Percentiles rank a stretch among this genome's conserved stretches.
Conservation (phyloP, 768 basidiomycete species). For the Boletus vermiculosoides region DNA sequence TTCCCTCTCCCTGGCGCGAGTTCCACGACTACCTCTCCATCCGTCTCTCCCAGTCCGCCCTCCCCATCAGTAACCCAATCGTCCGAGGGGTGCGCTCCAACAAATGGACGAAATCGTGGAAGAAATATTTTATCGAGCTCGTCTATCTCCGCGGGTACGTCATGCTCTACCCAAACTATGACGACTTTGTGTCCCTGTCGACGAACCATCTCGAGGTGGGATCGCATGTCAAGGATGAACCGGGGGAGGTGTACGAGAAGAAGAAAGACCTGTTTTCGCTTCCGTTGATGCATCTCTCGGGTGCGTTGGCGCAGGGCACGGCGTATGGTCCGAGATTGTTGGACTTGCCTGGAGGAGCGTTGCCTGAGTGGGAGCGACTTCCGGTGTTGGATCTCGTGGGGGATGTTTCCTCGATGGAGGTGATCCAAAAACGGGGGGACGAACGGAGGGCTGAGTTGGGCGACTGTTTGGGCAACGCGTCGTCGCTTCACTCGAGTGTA, state of each 20-base stretch:
- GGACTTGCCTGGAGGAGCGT: slow-evolving; percentile 51
- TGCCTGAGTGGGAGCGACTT: slow-evolving; percentile 54
- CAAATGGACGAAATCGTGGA: slow-evolving; percentile 81
- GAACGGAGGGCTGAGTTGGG: slow-evolving; percentile 36
- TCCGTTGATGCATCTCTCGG: slow-evolving; percentile 58
- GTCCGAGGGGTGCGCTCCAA: slow-evolving; percentile 80
- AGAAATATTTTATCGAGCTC: slow-evolving; percentile 86
- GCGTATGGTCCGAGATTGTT: slow-evolving; percentile 39
- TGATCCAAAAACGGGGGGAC: slow-evolving; percentile 36
- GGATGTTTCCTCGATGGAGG: slow-evolving; percentile 35
- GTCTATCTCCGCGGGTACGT: slow-evolving; percentile 77
- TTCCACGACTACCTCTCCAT: slow-evolving; percentile 74
- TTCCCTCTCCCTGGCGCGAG: slow-evolving; percentile 85
- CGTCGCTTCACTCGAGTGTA: slow-evolving; percentile 24
- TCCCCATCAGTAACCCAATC: slow-evolving; percentile 41
- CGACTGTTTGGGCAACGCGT: slow-evolving; percentile 25
- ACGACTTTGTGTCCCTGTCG: slow-evolving; percentile 67
- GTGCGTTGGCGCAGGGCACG: slow-evolving; percentile 10
- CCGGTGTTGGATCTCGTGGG: slow-evolving; percentile 74
- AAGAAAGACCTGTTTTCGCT: slow-evolving; percentile 66
- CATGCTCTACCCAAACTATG: slow-evolving; percentile 89
- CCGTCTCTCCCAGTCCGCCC: slow-evolving; percentile 55
- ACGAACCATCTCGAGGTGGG: slow-evolving; percentile 91
- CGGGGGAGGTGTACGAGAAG: slow-evolving; percentile 44
- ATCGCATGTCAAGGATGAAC: slow-evolving; percentile 66